Base-by-base conservation (phyloP, 176 grass and related monocot species). In the Eleusine coracana region DNA sequence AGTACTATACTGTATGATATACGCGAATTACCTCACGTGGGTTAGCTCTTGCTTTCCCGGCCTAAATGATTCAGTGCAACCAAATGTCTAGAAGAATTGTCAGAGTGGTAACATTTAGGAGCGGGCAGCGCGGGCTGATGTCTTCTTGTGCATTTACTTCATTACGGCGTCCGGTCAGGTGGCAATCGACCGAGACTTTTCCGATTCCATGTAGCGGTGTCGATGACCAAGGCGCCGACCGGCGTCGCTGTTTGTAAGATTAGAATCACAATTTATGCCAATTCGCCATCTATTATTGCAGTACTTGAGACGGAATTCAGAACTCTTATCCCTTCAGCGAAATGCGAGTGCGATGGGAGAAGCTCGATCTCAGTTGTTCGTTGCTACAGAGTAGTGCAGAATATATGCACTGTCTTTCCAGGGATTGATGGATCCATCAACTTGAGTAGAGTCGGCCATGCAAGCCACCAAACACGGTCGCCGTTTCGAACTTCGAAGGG, bases 61-160 rank as follows among this genome's bases (percentile, higher is more conserved):
- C 79, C 39, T 67, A 48, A 73, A 89, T 67, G 72, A 59, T 86
- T 37, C 65, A 40, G 10, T 40, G 11, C 49, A 67, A 34, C 40
- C 10, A 21, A 56, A 18, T 18, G 51, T 54, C 51, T 54, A 61
- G 2, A 9, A 60, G 5, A 10, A 10, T 61, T n/a, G n/a, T 10
- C 2, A 34, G 2, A 25, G 34, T 59, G 11, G 5, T 68, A 39
- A 18, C 18, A 71, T 52, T 4, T 58, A 6, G 27, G n/a, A 27
- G 40, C 25, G 60, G 31, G 31, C 31, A 34, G 31, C 31, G 31
- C 31, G 42, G 42, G 7, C 10, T 66, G 64, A 66, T 1, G 64
- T 2, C n/a, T 71, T 28, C 15, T 46, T 42, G 10, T 11, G 18
- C 34, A 8, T n/a, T n/a, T n/a, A n/a, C n/a, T n/a, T n/a, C 27